Base-by-base conservation (phyloP, 208 protist species). In the Wallacemonas sp. region DNA sequence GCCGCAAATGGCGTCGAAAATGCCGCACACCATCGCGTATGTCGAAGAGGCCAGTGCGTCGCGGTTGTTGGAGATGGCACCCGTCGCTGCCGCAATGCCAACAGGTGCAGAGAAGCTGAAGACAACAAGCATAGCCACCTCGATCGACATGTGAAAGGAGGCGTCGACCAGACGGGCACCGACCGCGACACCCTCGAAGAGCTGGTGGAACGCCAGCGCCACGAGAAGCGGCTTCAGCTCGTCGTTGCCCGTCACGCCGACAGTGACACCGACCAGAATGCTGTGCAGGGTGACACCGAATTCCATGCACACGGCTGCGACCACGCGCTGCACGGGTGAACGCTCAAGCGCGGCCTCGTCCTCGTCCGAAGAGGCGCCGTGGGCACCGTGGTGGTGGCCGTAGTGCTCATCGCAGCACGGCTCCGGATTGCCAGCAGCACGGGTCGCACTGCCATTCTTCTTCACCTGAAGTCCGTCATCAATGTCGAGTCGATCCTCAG, bases 241-340 rank as follows among this genome's bases (percentile, higher is more conserved):
- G 4, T 44, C 17, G 17, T 83, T 79, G 13, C 33, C 63, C 15
- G 72, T 58, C 15, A 87, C 63, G 27, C 76, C 85, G 19, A 91
- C 19, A 0, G 78, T 61, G 8, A 91, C 45, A 0, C 85, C 85
- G 24, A 84, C 69, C 41, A 91, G 85, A 37, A 91, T 64, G 57
- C 78, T 86, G 78, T 91, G 85, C 42, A 88, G 63, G 37, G 81
- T 81, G 26, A 87, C 64, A 9, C 80, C 81, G 36, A 91, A 82
- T 66, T 85, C 81, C 81, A 91, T 81, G 54, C 79, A 79, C 50
- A 87, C 5, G 15, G 81, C 81, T 1, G 84, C 70, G 0, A 83
- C 53, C 13, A 68, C 29, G 42, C 65, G 65, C 58, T 69, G 69
- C 44, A 63, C 44, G 1, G 13, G 22, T 3, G 63, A 63, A 4